Conservation (phyloP, 2,329 filamentous ascomycete species). For the Fusarium fracticaudum region DNA sequence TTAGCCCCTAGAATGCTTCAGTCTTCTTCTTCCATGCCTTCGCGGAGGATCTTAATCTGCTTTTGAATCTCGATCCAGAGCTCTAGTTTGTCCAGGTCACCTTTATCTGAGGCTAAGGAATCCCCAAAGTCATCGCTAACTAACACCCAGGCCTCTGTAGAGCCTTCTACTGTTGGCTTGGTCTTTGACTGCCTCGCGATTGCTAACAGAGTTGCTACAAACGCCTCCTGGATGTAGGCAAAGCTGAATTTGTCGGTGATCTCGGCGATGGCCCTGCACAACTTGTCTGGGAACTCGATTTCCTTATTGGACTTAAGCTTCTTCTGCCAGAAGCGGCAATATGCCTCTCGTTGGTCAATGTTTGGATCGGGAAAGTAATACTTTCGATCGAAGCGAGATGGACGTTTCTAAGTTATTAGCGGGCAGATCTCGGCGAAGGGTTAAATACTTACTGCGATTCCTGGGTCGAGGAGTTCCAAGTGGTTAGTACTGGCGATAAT, state of each 20-base stretch:
- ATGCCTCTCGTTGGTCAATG: neutral
- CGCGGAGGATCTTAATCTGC: neutral
- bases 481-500: neutral
- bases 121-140: fast-evolving
- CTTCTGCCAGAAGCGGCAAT: neutral
- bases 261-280: neutral
- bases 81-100: neutral
- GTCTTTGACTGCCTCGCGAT: neutral
- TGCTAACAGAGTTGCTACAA: neutral
- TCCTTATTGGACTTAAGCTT: neutral
- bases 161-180: neutral
- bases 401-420: neutral
- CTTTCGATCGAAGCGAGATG: neutral
- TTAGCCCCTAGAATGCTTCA: neutral
- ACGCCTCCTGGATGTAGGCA: neutral
- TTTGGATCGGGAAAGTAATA: neutral
- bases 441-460: neutral
- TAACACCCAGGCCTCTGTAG: neutral
- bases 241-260: neutral
- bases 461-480: neutral
- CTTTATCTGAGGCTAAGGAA: fast-evolving
- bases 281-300: neutral
- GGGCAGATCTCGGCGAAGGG: fast-evolving
- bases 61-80: neutral
- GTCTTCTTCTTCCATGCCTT: neutral